Percentiles rank a stretch among this genome's conserved stretches.
These are phyloP conservation scores for Penicillium sp. DNA, from an alignment of 2,329 filamentous ascomycete species.

Conservation along the genomic window DNA sequence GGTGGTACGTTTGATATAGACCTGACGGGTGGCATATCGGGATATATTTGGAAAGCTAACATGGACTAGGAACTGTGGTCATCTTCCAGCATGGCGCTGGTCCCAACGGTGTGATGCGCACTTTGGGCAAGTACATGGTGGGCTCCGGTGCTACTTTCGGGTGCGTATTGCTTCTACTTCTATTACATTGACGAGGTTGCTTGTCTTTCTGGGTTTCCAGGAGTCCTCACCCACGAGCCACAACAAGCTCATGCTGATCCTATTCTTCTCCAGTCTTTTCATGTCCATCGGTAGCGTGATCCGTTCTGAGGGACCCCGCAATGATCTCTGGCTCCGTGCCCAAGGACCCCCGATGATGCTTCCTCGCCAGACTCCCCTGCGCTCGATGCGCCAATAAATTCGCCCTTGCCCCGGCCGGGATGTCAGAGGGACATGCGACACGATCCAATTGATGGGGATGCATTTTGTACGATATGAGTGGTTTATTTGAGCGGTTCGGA, in stretches of 20 bases:
- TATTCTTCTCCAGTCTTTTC: constrained; percentile 66
- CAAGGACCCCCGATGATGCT: constrained; percentile 72
- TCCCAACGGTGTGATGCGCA: constrained; percentile 89
- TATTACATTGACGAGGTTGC: no score
- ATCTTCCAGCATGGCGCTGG: constrained; percentile 95
- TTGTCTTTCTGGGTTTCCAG: not conserved
- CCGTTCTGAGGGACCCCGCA: constrained; percentile 80
- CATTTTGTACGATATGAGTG: constrained; percentile 35
- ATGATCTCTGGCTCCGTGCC: constrained; percentile 72
- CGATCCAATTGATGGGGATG: constrained; percentile 19
- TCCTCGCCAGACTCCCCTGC: constrained; percentile 45
- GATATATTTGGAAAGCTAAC: constrained; percentile 4
- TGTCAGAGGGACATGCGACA: constrained; percentile 22
- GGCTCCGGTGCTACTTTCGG: constrained; percentile 95
- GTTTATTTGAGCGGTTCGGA: constrained; percentile 17
- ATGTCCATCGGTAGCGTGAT: constrained; percentile 99
- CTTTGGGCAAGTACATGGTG: constrained; percentile 93
- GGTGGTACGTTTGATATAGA: constrained; percentile 65
- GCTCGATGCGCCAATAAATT: constrained; percentile 32
- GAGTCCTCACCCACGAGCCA: not conserved
- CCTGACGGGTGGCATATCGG: not conserved
- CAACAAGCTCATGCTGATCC: not conserved
- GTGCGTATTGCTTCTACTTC: constrained; percentile 51
- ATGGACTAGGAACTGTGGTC: constrained; percentile 72
- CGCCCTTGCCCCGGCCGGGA: constrained; percentile 3